These are phyloP conservation scores for Catunica adiposa DNA, from an alignment of 2,329 filamentous ascomycete species.

Conservation along the genomic window DNA sequence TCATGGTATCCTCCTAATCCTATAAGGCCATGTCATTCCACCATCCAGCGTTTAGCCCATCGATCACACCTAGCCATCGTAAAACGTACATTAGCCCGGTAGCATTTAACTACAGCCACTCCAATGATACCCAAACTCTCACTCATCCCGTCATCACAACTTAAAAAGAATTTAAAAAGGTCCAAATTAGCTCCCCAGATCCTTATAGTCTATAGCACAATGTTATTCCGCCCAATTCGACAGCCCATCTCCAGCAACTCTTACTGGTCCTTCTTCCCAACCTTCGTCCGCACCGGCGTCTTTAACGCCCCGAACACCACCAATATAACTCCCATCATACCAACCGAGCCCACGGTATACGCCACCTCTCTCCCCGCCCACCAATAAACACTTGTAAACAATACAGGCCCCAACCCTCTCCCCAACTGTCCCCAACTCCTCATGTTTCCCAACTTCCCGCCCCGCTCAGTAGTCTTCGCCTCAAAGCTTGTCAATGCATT, in stretches of 20 bases:
- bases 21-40: no score
- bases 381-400: constrained; percentile 96
- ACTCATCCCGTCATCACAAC: no score
- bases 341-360: constrained; percentile 63
- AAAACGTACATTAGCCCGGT: no score
- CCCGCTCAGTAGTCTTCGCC: constrained; percentile 61
- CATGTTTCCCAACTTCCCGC: constrained; percentile 71
- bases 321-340: constrained; percentile 58
- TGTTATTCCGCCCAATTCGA: not conserved
- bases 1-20: no score
- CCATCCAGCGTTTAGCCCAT: no score
- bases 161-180: no score
- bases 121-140: not conserved
- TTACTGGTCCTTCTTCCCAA: not conserved
- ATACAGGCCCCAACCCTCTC: constrained; percentile 65
- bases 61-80: no score
- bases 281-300: constrained; percentile 29
- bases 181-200: no score
- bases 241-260: not conserved
- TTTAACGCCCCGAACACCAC: constrained; percentile 58
- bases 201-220: no score
- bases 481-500: constrained; percentile 89
- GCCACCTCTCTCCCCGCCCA: constrained; percentile 84
- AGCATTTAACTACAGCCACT: not conserved
- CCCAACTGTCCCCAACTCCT: constrained; percentile 74